phyloP scores from a whole-genome alignment of 371 early-diverging fungal genomes.

The Actinomortierella wolfii region DNA sequence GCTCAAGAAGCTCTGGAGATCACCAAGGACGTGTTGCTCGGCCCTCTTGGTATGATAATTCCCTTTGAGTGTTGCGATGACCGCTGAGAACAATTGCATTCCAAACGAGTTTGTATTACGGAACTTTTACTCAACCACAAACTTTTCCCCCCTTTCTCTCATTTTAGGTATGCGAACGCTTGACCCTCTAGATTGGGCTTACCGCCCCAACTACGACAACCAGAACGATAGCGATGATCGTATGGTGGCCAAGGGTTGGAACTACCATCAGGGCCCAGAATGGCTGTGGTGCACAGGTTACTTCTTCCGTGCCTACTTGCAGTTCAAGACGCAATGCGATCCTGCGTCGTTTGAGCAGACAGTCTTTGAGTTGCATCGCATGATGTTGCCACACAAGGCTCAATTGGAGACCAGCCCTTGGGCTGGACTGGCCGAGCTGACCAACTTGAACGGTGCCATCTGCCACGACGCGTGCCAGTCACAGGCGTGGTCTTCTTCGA shows the following conservation, averaged over 20 bases:
- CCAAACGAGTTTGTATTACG: too few species aligned
- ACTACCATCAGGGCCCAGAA: constrained; percentile 97
- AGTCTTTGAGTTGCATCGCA: constrained; percentile 59
- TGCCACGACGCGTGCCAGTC: constrained; percentile 89
- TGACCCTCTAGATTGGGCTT: constrained; percentile 88
- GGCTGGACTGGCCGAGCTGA: constrained; percentile 95
- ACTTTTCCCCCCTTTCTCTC: not conserved
- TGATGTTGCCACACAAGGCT: constrained; percentile 75
- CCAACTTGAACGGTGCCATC: constrained; percentile 82
- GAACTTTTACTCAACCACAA: too few species aligned
- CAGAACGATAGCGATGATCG: constrained; percentile 85
- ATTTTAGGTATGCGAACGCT: constrained; percentile 84
- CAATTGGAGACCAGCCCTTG: constrained; percentile 70
- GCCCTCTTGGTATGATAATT: constrained; percentile 71
- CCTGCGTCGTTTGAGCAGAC: constrained; percentile 33
- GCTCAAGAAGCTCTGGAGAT: constrained; percentile 72
- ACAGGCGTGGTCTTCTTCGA: constrained; percentile 94
- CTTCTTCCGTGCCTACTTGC: constrained; percentile 84
- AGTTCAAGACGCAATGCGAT: constrained; percentile 58
- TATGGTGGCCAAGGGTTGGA: constrained; percentile 89
- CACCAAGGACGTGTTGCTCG: constrained; percentile 69
- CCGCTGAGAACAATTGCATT: too few species aligned
- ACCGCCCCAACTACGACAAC: constrained; percentile 92
- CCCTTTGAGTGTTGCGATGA: too few species aligned
- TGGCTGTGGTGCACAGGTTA: constrained; percentile 96